Percentiles rank a stretch among this genome's conserved stretches.
Evolutionary conservation across 805 yeast genomes (phyloP).

Genomic region (Brettanomyces sp.): DNA sequence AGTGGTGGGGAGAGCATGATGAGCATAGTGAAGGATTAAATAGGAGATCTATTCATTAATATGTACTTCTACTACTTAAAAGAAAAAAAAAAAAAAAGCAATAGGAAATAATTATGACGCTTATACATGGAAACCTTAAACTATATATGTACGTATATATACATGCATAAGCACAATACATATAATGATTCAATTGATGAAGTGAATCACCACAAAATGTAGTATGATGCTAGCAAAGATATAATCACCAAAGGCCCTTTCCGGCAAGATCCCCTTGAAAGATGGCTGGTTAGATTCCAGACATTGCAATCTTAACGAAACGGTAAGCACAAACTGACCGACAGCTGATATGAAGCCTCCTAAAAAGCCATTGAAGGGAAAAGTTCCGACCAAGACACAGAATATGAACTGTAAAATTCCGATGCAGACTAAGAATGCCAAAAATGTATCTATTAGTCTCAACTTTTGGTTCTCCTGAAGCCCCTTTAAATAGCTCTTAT

Average conservation of each 20-base stretch:
- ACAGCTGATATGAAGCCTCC: constrained; percentile 90
- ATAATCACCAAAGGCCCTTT: constrained; percentile 78
- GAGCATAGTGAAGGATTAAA: constrained; percentile 21
- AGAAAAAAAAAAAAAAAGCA: too few relatives aligned
- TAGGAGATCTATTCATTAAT: not conserved
- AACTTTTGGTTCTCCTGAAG: constrained; percentile 30
- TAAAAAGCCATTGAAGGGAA: constrained; percentile 94
- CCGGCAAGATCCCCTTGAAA: constrained; percentile 22
- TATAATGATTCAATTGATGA: constrained; percentile 52
- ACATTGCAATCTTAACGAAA: constrained; percentile 69
- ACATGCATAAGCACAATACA: not conserved
- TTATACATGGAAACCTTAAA: not conserved
- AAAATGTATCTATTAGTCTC: constrained; percentile 67
- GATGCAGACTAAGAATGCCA: constrained; percentile 61
- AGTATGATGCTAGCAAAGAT: constrained; percentile 77
- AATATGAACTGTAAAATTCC: constrained; percentile 77
- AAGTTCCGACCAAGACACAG: constrained; percentile 70
- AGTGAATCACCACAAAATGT: constrained; percentile 85
- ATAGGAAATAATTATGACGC: not conserved
- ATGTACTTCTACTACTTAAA: not conserved
- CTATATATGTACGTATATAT: not conserved
- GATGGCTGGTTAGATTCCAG: constrained; percentile 19
- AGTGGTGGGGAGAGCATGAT: constrained; percentile 25
- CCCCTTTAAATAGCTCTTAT: constrained; percentile 23
- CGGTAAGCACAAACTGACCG: constrained; percentile 89